Percentiles rank a stretch among this genome's conserved stretches.
phyloP scores from a whole-genome alignment of 169 alveolate genomes.

The Plasmodium cynomolgi region DNA sequence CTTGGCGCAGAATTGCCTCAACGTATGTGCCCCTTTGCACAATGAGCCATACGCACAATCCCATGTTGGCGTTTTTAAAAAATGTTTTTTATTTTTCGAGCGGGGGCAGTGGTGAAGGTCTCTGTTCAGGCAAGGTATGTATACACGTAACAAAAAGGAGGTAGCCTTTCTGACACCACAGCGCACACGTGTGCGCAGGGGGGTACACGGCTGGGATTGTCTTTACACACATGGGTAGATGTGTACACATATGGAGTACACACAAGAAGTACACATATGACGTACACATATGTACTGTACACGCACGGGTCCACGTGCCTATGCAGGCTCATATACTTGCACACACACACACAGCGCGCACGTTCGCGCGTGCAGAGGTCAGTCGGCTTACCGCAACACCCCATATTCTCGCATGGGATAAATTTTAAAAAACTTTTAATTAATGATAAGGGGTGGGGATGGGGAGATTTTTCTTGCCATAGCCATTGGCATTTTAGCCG shows the following conservation, averaged over 20 bases:
- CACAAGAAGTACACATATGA: background rate
- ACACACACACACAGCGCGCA: background rate
- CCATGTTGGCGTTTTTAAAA: background rate
- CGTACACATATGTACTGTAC: background rate
- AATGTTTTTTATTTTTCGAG: background rate
- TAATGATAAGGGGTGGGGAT: background rate
- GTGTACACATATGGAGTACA: background rate
- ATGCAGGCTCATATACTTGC: background rate
- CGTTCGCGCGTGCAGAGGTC: background rate
- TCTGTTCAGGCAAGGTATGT: background rate
- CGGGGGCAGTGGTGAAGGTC: background rate
- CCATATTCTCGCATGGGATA: background rate
- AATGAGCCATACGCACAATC: background rate
- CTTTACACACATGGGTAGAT: background rate
- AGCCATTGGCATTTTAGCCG: background rate
- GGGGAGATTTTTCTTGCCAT: background rate
- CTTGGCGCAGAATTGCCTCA: background rate
- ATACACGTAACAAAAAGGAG: background rate
- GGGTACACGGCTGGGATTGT: background rate
- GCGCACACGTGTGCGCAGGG: conserved; percentile 4
- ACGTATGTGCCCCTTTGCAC: background rate
- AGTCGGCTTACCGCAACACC: background rate
- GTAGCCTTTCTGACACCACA: background rate
- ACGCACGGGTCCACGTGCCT: background rate
- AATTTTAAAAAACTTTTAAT: background rate